A percentile compares a stretch with the other conserved stretches of the same genome.
phyloP scores from a whole-genome alignment of 1,139 yeast species.

The Hanseniaspora uvarum region DNA sequence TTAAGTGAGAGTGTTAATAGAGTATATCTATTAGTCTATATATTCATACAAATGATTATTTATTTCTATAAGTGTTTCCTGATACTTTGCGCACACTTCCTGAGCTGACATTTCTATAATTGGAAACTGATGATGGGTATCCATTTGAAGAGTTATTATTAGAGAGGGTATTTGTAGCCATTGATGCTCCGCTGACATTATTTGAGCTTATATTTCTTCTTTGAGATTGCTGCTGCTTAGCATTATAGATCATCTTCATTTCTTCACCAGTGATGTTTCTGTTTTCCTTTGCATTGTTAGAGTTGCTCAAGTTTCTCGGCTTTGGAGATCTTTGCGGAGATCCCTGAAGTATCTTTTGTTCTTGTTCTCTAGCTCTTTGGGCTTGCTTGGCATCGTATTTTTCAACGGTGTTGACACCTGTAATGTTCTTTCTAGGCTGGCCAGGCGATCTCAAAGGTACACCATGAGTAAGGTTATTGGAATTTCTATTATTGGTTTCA shows the following conservation, averaged over 20 bases:
- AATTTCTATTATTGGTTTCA: slow-evolving; percentile 41
- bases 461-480: slow-evolving; percentile 59
- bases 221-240: slow-evolving; percentile 17
- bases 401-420: slow-evolving; percentile 29
- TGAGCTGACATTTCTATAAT: slow-evolving; percentile 16
- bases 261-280: slow-evolving; percentile 17
- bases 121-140: slow-evolving; percentile 3
- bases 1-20: no score
- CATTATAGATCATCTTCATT: slow-evolving; percentile 17
- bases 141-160: slow-evolving; percentile 2
- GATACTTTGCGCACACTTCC: slow-evolving; percentile 18
- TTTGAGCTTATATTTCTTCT: slow-evolving; percentile 15
- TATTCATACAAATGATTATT: neutral
- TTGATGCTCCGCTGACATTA: neutral
- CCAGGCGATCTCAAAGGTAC: slow-evolving; percentile 93
- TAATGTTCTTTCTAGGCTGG: slow-evolving; percentile 74
- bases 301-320: slow-evolving; percentile 21
- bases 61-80: slow-evolving; percentile 14
- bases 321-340: slow-evolving; percentile 21
- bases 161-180: neutral
- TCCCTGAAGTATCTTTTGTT: slow-evolving; percentile 21
- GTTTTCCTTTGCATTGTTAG: slow-evolving; percentile 15
- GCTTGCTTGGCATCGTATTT: slow-evolving; percentile 19
- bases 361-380: slow-evolving; percentile 22
- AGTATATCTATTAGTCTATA: no score